Conservation (phyloP, 2,329 filamentous ascomycete genomes). For the Epicoccum sorghinum region DNA sequence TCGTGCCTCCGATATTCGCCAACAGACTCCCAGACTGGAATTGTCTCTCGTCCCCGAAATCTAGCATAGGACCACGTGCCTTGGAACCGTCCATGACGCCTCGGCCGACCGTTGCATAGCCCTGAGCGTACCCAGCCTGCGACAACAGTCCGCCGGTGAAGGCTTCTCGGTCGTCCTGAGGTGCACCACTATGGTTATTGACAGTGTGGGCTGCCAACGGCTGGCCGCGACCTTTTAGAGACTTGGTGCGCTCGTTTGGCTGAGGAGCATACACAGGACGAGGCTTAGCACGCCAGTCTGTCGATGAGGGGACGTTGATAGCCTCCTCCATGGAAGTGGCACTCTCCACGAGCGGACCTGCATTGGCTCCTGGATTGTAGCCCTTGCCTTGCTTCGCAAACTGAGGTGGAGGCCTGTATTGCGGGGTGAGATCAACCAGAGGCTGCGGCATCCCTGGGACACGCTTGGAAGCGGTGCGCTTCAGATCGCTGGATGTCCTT, state of each 20-base stretch:
- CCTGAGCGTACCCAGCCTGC: constrained; percentile 49
- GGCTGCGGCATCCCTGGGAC: constrained; percentile 59
- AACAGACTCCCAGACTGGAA: constrained; percentile 58
- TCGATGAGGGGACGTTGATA: constrained; percentile 50
- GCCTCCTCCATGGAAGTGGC: constrained; percentile 54
- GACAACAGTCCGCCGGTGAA: constrained; percentile 56
- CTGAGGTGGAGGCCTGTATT: constrained; percentile 68
- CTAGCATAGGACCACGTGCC: constrained; percentile 54
- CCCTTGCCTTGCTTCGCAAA: constrained; percentile 61
- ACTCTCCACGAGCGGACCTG: constrained; percentile 53
- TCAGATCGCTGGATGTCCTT: constrained; percentile 47
- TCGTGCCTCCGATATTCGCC: constrained; percentile 46
- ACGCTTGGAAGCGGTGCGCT: constrained; percentile 54
- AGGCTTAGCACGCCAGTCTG: constrained; percentile 53
- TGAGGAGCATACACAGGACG: constrained; percentile 36
- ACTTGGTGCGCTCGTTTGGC: constrained; percentile 41
- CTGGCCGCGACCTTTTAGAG: constrained; percentile 43
- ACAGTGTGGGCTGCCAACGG: constrained; percentile 41
- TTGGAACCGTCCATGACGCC: constrained; percentile 54
- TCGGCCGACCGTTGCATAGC: constrained; percentile 46
- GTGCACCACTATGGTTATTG: constrained; percentile 40
- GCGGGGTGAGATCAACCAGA: constrained; percentile 70
- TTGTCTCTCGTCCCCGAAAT: constrained; percentile 49
- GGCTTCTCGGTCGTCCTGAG: constrained; percentile 42
- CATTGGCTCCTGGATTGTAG: constrained; percentile 42